Evolutionary conservation across 2,329 filamentous ascomycete species (phyloP), one percentile per base, ranked within the genome.

Genomic region (Diaporthe eres): DNA sequence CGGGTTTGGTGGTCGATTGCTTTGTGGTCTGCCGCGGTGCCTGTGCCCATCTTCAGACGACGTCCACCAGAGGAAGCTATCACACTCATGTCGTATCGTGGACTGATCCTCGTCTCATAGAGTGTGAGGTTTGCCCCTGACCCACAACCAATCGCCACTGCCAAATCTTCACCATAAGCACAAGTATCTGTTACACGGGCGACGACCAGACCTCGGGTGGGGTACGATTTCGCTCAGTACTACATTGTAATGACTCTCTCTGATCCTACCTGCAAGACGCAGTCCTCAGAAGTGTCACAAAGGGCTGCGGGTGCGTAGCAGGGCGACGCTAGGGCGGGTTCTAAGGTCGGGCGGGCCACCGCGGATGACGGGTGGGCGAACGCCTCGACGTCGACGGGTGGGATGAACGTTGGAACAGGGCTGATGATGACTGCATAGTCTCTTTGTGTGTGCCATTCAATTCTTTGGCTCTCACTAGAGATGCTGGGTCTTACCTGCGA

Each of bases 251-350:
- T 68, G 47, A 68, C 31, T 25, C 31, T 25, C 31, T 68, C n/a
- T 22, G 25, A 15, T 53, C 15, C 65, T 68, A 25, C 65, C n/a
- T 39, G 65, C 47, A 53, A 25, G 12, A 44, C 25, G 6, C 22
- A 42, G 47, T 15, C n/a, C 57, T n/a, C 34, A 63, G 12, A 31
- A n/a, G n/a, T 55, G 49, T 65, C 13, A 44, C 57, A 53, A 15
- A 1, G 31, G 25, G 34, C 4, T 13, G 22, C 22, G 28, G 47
- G 63, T 63, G 71, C 31, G 57, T 34, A 31, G 47, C 71, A 42
- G 58, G 57, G 58, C 47, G 47, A 73, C 47, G 51, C 71, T 65
- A 73, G 49, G 58, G 71, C 71, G 44, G 71, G 58, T 15, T 53
- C 31, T 65, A 58, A 34, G 28, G 71, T 55, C n/a, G 47, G 28